Percentiles rank a stretch among this genome's conserved stretches.
Evolutionary conservation across 164 flowering plant genomes (phyloP).

Genomic region (Annona squamosa): DNA sequence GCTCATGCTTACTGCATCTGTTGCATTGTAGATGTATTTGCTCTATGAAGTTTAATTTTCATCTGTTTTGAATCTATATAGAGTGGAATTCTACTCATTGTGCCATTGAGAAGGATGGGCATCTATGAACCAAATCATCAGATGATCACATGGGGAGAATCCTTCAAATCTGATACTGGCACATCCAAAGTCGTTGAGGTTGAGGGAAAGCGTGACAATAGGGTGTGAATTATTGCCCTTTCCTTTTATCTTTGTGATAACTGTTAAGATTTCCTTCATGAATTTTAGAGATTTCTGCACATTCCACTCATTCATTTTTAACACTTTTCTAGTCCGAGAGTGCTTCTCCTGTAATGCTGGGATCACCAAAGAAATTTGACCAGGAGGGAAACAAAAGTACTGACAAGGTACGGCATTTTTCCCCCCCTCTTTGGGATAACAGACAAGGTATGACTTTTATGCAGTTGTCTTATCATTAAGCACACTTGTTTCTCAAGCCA

Average conservation of each 20-base stretch:
- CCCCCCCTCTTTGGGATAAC: no score
- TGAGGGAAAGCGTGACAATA: constrained; percentile 50
- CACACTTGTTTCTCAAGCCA: no score
- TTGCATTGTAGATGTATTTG: not conserved
- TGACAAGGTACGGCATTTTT: constrained; percentile 51
- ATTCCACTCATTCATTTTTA: constrained; percentile 1
- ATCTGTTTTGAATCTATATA: constrained; percentile 31
- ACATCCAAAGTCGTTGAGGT: constrained; percentile 36
- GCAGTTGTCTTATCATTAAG: no score
- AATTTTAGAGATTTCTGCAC: not conserved
- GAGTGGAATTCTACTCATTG: constrained; percentile 62
- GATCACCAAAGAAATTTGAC: constrained; percentile 43
- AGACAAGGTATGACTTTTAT: no score
- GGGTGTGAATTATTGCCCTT: constrained; percentile 33
- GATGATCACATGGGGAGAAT: constrained; percentile 66
- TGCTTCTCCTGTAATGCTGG: constrained; percentile 52
- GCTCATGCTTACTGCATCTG: not conserved
- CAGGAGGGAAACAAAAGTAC: constrained; percentile 58
- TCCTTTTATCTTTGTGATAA: not conserved
- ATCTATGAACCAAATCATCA: constrained; percentile 72
- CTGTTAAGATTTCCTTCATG: not conserved
- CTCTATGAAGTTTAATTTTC: not conserved
- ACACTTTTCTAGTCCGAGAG: constrained; percentile 56
- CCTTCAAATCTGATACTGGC: constrained; percentile 45
- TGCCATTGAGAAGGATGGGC: constrained; percentile 67